phyloP scores from a whole-genome alignment of 2,329 filamentous ascomycete genomes.

The Cyanodermella asteris region DNA sequence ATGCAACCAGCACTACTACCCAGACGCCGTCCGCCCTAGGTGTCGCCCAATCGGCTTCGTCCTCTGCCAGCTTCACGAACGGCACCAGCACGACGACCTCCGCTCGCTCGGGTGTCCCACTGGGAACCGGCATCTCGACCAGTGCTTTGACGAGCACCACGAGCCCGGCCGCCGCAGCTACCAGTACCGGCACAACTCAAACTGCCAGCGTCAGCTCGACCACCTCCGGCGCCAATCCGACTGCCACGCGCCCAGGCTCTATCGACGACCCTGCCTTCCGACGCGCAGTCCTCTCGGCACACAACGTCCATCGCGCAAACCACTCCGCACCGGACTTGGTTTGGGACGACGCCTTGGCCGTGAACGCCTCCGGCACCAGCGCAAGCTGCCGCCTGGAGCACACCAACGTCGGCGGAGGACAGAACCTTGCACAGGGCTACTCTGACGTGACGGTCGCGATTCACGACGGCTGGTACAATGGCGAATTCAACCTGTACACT shows the following conservation, averaged over 20 bases:
- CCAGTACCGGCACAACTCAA: too few relatives aligned
- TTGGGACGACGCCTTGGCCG: conserved; percentile 44
- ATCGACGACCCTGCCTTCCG: conserved; percentile 17
- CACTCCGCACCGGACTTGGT: conserved; percentile 46
- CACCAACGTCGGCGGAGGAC: too few relatives aligned
- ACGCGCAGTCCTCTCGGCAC: conserved; percentile 35
- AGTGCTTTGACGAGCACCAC: too few relatives aligned
- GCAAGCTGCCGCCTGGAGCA: conserved; percentile 50
- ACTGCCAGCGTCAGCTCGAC: too few relatives aligned
- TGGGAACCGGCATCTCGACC: too few relatives aligned
- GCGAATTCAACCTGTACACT: conserved; percentile 40
- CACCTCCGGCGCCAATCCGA: conserved; percentile 2
- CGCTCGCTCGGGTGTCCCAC: too few relatives aligned
- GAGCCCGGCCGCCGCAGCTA: too few relatives aligned
- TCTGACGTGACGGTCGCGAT: conserved; percentile 42
- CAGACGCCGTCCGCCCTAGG: too few relatives aligned
- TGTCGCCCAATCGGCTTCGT: too few relatives aligned
- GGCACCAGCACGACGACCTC: too few relatives aligned
- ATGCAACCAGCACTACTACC: too few relatives aligned
- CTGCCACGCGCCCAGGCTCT: conserved; percentile 5
- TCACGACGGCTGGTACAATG: conserved; percentile 75
- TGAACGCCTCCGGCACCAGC: conserved; percentile 42
- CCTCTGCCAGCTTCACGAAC: too few relatives aligned
- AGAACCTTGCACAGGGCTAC: conserved; percentile 67
- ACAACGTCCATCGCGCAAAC: conserved; percentile 73